Evolutionary conservation across 208 protist genomes (phyloP).

Genomic region (Wallacemonas collosoma): DNA sequence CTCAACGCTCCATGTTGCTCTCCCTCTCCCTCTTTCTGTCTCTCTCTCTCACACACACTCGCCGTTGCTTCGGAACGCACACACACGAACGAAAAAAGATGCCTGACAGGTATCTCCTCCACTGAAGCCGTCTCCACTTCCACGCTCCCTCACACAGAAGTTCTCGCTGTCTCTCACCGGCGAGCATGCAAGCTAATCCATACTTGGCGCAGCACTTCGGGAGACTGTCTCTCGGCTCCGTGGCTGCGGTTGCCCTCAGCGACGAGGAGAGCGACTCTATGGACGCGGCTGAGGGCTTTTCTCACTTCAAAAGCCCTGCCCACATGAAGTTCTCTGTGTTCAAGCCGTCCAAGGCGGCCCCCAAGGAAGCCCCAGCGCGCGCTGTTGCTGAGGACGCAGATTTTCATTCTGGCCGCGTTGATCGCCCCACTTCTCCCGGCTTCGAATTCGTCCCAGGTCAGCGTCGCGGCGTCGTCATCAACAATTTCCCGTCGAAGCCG

Average conservation of each 20-base stretch:
- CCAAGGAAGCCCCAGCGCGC: neutral
- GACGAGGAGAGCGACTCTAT: conserved; percentile 27
- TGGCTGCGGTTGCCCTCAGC: neutral
- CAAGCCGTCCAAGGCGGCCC: conserved; percentile 23
- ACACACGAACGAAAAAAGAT: neutral
- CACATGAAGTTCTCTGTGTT: conserved; percentile 80
- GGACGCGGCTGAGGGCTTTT: conserved; percentile 52
- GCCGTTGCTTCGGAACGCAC: neutral
- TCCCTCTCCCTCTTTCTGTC: neutral
- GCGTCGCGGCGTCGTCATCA: conserved; percentile 17
- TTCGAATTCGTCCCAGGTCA: conserved; percentile 6
- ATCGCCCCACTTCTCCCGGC: conserved; percentile 7
- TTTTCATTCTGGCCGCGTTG: neutral
- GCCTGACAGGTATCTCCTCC: too few relatives aligned
- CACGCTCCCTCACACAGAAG: neutral
- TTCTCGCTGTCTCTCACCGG: too few relatives aligned
- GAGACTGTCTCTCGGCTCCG: conserved; percentile 20
- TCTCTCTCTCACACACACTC: neutral
- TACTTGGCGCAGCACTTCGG: conserved; percentile 78
- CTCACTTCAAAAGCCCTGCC: conserved; percentile 43
- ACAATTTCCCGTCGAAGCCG: conserved; percentile 39
- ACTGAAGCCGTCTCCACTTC: too few relatives aligned
- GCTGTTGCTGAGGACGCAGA: neutral
- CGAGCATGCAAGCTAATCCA: conserved; percentile 63
- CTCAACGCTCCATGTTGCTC: neutral